These are phyloP conservation scores for Mycena rebaudengoi DNA, from an alignment of 768 basidiomycete genomes.

Conservation along the genomic window DNA sequence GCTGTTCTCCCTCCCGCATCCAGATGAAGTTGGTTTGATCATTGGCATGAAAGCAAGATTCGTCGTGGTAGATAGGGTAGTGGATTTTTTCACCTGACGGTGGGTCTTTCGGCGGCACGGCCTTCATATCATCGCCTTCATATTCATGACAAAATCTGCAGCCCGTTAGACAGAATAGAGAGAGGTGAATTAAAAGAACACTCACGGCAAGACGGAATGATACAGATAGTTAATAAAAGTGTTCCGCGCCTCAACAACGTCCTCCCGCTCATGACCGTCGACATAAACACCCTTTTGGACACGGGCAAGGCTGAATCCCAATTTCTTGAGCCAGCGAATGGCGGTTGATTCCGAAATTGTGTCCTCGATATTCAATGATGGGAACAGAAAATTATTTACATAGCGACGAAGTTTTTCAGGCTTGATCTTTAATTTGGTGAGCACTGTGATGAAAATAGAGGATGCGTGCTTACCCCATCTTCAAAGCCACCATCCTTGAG, in stretches of 20 bases:
- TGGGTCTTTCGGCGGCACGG: conserved; percentile 15
- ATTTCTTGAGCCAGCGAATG: conserved; percentile 9
- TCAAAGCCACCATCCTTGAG: too few relatives aligned
- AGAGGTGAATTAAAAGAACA: neutral
- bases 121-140: neutral
- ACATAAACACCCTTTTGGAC: conserved; percentile 26
- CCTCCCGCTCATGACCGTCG: conserved; percentile 27
- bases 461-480: neutral
- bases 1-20: conserved; percentile 24
- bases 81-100: conserved; percentile 19
- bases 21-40: conserved; percentile 11
- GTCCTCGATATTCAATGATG: neutral
- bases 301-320: conserved; percentile 5
- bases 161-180: neutral
- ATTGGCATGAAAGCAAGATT: conserved; percentile 30
- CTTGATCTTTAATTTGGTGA: neutral
- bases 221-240: neutral
- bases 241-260: conserved; percentile 23
- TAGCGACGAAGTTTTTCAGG: conserved; percentile 13
- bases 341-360: neutral
- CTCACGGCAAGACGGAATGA: conserved; percentile 5
- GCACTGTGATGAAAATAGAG: neutral
- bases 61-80: conserved; percentile 29
- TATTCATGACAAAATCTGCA: neutral
- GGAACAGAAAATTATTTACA: conserved; percentile 12